Conservation (phyloP, 768 basidiomycete species). For the Mycena crocata region DNA sequence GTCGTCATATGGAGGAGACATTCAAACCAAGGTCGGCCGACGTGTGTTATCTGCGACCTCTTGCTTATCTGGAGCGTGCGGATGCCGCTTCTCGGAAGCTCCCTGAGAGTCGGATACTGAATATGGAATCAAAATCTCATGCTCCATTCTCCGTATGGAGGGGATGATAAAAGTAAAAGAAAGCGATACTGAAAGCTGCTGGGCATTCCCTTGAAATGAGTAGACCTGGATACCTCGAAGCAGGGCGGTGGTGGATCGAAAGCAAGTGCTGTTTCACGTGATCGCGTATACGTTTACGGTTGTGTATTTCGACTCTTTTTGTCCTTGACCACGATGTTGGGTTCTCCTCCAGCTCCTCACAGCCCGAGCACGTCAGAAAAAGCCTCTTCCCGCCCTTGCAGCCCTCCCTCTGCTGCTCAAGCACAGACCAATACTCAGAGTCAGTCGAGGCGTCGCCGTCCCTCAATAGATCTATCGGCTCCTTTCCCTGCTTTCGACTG, state of each 20-base stretch:
- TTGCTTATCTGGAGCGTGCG: slow-evolving; percentile 5
- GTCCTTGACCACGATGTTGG: not conserved
- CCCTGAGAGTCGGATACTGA: not conserved
- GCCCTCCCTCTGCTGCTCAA: slow-evolving; percentile 23
- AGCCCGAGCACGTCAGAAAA: slow-evolving; percentile 14
- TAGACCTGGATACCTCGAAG: too few species aligned
- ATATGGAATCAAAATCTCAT: slow-evolving; percentile 1
- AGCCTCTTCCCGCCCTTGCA: slow-evolving; percentile 14
- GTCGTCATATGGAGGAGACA: slow-evolving; percentile 10
- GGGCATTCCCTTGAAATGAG: too few species aligned
- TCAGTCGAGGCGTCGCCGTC: slow-evolving; percentile 1
- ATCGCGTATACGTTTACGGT: not conserved
- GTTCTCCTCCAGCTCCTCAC: slow-evolving; percentile 9
- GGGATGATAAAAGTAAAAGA: too few species aligned
- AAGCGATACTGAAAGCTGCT: too few species aligned
- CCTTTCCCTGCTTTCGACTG: slow-evolving; percentile 45
- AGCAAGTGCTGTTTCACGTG: not conserved
- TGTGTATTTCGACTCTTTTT: not conserved
- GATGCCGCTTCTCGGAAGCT: not conserved
- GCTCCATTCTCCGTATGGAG: not conserved
- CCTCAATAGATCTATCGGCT: slow-evolving; percentile 38
- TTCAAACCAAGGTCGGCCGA: too few species aligned
- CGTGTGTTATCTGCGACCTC: not conserved
- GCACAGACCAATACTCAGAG: slow-evolving; percentile 5
- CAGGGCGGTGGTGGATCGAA: not conserved